A percentile compares a stretch with the other conserved stretches of the same genome.
Conservation (phyloP, 2,329 filamentous ascomycete genomes). For the Trichoderma afroharzianum region DNA sequence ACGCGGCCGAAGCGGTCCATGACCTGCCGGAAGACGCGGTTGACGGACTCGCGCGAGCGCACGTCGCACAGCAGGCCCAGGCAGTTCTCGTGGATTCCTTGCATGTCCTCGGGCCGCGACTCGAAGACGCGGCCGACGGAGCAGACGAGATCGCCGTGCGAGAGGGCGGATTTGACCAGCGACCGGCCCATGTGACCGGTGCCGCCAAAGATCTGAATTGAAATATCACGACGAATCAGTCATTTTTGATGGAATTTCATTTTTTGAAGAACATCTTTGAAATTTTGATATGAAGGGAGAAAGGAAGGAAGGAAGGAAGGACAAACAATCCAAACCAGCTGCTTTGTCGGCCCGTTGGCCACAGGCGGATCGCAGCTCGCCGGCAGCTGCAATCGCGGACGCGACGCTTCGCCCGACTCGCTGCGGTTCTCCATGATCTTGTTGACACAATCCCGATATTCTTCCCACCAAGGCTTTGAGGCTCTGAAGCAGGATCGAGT, state of each 20-base stretch:
- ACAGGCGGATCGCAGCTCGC: conserved; percentile 82
- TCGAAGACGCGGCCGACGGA: conserved; percentile 83
- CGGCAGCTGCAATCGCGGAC: conserved; percentile 54
- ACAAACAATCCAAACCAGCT: conserved; percentile 84
- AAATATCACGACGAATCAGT: neutral
- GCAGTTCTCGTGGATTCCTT: conserved; percentile 67
- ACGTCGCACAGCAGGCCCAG: conserved; percentile 87
- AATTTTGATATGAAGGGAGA: neutral
- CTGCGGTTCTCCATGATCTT: conserved; percentile 2
- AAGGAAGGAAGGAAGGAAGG: neutral
- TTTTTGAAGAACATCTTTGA: too few species aligned
- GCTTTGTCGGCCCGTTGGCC: conserved; percentile 64
- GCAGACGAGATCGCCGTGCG: conserved; percentile 77
- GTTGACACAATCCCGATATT: neutral
- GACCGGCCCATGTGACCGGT: conserved; percentile 97
- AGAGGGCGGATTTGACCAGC: conserved; percentile 76
- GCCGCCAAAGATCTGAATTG: conserved; percentile 75
- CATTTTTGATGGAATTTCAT: neutral
- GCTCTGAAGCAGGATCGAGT: neutral
- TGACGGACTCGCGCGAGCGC: conserved; percentile 73
- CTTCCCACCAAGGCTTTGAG: neutral
- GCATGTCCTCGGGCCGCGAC: conserved; percentile 69
- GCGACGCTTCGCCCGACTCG: conserved; percentile 22
- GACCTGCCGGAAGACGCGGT: conserved; percentile 64
- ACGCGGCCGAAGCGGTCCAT: conserved; percentile 74